Base-by-base conservation (phyloP, 116 monocot species). In the Dioscorea cayenensis region DNA sequence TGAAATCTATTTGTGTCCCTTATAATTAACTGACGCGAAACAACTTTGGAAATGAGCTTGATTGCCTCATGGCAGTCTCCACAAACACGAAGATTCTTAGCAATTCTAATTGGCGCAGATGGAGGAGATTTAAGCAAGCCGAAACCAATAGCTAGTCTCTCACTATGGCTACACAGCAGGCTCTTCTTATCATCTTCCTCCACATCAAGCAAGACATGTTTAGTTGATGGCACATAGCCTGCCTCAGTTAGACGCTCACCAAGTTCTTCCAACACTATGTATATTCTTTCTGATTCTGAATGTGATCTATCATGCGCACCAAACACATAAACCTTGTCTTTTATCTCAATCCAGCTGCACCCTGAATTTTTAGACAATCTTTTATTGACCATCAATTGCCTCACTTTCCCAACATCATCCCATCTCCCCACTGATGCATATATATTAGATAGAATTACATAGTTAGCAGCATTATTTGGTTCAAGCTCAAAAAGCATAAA, bases 81-180 rank as follows among this genome's bases (percentile, higher is more conserved):
- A 65, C 83, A 79, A 21, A 82, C 69, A 58, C 78, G 75, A 28
- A 79, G 72, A 49, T 76, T 83, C 78, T 83, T 83, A 51, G 68
- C 66, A 75, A 83, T 72, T 51, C 83, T 78, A 62, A 83, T 83
- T 13, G 75, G 83, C 52, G 65, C 68, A 69, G 49, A 51, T 25
- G 83, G 75, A 63, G 83, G 83, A 72, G 63, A 67, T 63, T 78
- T 71, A 17, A 83, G 72, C 63, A 83, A 69, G 51, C 83, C 83
- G 76, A 83, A 83, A 55, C 76, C 83, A 83, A 83, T 79, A 12
- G 79, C 83, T 49, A 84, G 72, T 51, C 79, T 84, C 73, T 84
- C 80, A 35, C 84, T 84, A 38, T 74, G 79, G 36, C 79, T 79
- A 64, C 83, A 72, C 18, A 78, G 83, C 11, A 79, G 36, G 49